Evolutionary conservation across 495 filamentous ascomycete genomes (phyloP).

Genomic region (Extremus antarcticus): DNA sequence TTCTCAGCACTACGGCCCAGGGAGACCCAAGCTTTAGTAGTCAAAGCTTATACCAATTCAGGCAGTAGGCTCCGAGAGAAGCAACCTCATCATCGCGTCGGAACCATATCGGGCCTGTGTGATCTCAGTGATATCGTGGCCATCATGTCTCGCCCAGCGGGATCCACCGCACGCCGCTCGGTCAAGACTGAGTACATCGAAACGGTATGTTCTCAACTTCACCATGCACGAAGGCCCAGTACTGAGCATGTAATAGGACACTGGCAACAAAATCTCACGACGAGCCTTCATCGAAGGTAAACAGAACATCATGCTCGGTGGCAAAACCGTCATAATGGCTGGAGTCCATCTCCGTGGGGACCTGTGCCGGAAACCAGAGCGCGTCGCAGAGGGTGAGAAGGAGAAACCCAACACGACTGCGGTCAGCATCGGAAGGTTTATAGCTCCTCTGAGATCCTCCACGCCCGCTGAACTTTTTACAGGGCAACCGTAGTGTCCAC

Average conservation of each 20-base stretch:
- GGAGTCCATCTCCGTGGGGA: slow-evolving; percentile 90
- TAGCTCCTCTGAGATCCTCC: not conserved
- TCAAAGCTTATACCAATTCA: too few relatives aligned
- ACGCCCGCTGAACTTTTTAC: not conserved
- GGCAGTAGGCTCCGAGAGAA: too few relatives aligned
- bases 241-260: slow-evolving; percentile 49
- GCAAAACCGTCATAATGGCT: slow-evolving; percentile 86
- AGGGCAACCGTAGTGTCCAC: slow-evolving; percentile 75
- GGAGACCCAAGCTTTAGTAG: too few relatives aligned
- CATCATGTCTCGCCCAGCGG: slow-evolving; percentile 11
- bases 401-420: slow-evolving; percentile 38
- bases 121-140: not conserved
- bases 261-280: slow-evolving; percentile 95
- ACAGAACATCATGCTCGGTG: slow-evolving; percentile 93
- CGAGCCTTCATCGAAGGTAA: slow-evolving; percentile 82
- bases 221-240: not conserved
- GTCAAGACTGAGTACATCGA: slow-evolving; percentile 89
- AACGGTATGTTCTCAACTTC: slow-evolving; percentile 49
- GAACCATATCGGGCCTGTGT: too few relatives aligned
- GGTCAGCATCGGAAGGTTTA: slow-evolving; percentile 59
- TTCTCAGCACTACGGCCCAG: too few relatives aligned
- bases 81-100: too few relatives aligned
- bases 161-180: slow-evolving; percentile 38
- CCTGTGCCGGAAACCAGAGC: slow-evolving; percentile 39
- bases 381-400: slow-evolving; percentile 21